Conservation (phyloP, 2,329 filamentous ascomycete species). For the Didymellaceae sp. region DNA sequence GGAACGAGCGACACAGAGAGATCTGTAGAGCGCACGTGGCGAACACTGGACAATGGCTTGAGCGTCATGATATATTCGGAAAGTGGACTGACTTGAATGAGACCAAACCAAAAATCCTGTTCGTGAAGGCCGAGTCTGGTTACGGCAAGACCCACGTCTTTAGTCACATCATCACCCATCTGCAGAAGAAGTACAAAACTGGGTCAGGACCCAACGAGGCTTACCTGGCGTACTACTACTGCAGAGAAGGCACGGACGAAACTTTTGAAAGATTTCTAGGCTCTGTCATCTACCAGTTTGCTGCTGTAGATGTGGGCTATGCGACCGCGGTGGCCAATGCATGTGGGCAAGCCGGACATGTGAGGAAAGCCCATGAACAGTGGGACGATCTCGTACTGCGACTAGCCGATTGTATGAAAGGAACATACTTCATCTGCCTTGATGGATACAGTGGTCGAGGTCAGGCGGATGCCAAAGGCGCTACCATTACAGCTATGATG, state of each 20-base stretch:
- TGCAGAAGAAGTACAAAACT: neutral
- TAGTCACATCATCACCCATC: neutral
- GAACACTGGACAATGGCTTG: conserved; percentile 4
- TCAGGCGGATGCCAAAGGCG: neutral
- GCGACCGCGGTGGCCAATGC: conserved; percentile 17
- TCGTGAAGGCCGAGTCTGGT: conserved; percentile 1
- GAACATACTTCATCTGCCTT: conserved; percentile 23
- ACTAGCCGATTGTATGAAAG: conserved; percentile 16
- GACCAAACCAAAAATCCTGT: neutral
- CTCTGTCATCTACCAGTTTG: conserved; percentile 25
- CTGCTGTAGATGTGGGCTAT: conserved; percentile 13
- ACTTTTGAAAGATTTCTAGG: conserved; percentile 21
- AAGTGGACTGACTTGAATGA: no score
- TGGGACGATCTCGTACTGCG: conserved; percentile 7
- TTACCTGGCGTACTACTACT: conserved; percentile 25
- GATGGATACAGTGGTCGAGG: conserved; percentile 13
- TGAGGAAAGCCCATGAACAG: neutral
- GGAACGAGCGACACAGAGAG: conserved; percentile 4
- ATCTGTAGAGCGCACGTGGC: neutral
- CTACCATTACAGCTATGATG: neutral
- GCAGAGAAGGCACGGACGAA: conserved; percentile 16
- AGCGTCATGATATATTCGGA: no score
- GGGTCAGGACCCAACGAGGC: neutral
- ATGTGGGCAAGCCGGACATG: neutral
- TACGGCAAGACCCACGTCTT: neutral